Evolutionary conservation across 345 rosid genomes (phyloP).

Genomic region (Murraya koenigii): DNA sequence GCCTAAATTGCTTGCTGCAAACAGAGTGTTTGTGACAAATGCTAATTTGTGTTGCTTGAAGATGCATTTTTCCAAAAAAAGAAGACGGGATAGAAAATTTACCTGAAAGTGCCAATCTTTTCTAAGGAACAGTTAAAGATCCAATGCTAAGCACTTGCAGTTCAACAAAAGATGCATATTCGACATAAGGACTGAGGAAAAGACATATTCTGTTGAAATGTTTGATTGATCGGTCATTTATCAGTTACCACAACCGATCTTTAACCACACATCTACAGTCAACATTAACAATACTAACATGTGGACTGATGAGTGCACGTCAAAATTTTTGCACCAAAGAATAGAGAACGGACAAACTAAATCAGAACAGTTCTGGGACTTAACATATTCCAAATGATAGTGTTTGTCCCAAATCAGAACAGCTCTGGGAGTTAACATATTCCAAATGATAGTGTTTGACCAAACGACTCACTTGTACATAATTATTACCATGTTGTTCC

Average conservation of each 20-base stretch:
- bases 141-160: no score
- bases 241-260: not conserved
- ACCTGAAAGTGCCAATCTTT: no score
- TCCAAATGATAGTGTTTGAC: constrained; percentile 3
- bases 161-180: no score
- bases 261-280: not conserved
- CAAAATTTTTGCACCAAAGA: not conserved
- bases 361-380: not conserved
- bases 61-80: no score
- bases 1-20: no score
- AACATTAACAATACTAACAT: no score
- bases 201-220: no score
- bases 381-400: not conserved
- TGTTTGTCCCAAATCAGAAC: not conserved
- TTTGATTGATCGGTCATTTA: not conserved
- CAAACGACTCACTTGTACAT: not conserved
- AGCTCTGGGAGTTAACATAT: not conserved
- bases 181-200: no score
- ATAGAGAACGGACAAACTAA: not conserved
- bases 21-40: no score
- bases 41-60: no score
- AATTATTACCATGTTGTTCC: not conserved
- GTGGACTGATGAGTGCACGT: not conserved
- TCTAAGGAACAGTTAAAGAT: no score
- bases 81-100: no score